phyloP scores from a whole-genome alignment of 768 basidiomycete species.

The Boletus subparvulus region DNA sequence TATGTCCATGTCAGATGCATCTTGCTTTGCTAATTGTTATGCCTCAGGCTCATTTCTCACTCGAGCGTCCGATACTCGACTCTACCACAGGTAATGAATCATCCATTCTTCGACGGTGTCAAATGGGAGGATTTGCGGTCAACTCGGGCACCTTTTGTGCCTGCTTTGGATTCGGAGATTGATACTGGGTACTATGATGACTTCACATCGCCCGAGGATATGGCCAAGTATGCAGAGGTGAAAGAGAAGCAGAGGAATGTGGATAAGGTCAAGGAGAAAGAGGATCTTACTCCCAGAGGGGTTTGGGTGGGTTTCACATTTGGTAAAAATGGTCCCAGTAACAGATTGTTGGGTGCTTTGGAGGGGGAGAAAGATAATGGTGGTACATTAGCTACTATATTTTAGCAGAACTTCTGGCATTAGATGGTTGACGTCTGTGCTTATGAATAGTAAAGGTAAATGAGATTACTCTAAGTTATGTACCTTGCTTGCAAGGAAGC shows the following conservation, averaged over 20 bases:
- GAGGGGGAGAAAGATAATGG: slow-evolving; percentile 43
- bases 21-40: not conserved
- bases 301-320: slow-evolving; percentile 94
- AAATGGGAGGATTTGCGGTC: slow-evolving; percentile 80
- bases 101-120: slow-evolving; percentile 79
- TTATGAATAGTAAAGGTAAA: no score
- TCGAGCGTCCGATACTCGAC: slow-evolving; percentile 77
- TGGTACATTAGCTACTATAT: slow-evolving; percentile 59
- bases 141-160: slow-evolving; percentile 85
- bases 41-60: slow-evolving; percentile 77
- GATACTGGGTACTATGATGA: slow-evolving; percentile 97
- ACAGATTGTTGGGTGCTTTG: slow-evolving; percentile 26
- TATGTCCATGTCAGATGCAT: slow-evolving; percentile 31
- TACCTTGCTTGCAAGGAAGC: no score
- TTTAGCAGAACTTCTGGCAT: slow-evolving; percentile 31
- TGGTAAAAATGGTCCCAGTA: slow-evolving; percentile 79
- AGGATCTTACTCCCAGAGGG: slow-evolving; percentile 65
- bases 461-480: no score
- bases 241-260: slow-evolving; percentile 96
- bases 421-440: no score
- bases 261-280: slow-evolving; percentile 87
- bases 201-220: slow-evolving; percentile 84
- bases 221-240: slow-evolving; percentile 99
- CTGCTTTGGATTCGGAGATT: slow-evolving; percentile 88
- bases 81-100: slow-evolving; percentile 65